Evolutionary conservation across 495 filamentous ascomycete genomes (phyloP), one percentile per base, ranked within the genome.

Genomic region (Aspergillus nidulans): DNA sequence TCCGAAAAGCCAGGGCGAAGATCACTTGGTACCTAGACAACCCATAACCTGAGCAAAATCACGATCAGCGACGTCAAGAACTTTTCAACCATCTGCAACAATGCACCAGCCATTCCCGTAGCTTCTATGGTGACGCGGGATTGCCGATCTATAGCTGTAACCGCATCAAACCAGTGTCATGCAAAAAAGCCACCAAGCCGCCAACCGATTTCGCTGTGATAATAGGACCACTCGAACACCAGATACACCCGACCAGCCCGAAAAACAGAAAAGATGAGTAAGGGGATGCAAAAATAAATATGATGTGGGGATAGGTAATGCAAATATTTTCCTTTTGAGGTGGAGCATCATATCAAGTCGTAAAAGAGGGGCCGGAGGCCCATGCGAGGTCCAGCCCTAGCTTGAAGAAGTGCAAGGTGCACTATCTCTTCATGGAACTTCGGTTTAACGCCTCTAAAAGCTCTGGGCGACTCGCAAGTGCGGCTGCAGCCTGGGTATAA

Each of bases 381-480:
- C 40, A 38, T 30, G 38, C 26, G 39, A 44, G 20, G 49, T 26
- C 46, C 30, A 18, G 40, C 43, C 41, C 23, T 26, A 28, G 15
- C 9, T 23, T 39, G 56, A 64, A 64, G 32, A 12, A 43, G 34
- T 49, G 56, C 49, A 32, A 61, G 53, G 42, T 43, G 49, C 60
- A 40, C 66, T 79, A 83, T 58, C 78, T 72, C 60, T 74, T 76
- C 58, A 96, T 83, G 10, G 86, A 91, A 63, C 92, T 94, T 62
- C 87, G 78, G 63, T 89, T 85, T 48, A 97, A 76, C 19, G 94
- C 94, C 69, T 92, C 85, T 60, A 91, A 73, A 52, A 98, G 78
- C 78, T 97, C 95, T 15, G 92, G 92, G 36, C 94, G 81, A 57
- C 81, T 81, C 52, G 80, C 80, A 61, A 98, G 78, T 36, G 85